Conservation (phyloP, 2,329 filamentous ascomycete genomes). For the Aureobasidium sp. region DNA sequence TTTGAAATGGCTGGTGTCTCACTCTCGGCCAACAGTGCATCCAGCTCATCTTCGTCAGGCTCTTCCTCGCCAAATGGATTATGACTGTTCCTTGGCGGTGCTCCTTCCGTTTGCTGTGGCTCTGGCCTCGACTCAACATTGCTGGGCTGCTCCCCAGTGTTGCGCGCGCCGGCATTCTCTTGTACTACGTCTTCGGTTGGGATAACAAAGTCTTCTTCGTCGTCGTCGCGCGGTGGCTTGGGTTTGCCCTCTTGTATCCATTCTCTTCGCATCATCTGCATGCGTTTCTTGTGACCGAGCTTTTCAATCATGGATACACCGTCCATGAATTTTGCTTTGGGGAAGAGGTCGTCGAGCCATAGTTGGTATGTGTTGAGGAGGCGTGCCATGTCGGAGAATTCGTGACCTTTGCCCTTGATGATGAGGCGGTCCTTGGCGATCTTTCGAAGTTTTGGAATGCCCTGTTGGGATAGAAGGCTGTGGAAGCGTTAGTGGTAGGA, state of each 20-base stretch:
- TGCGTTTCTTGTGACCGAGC: conserved; percentile 71
- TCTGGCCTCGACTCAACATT: background rate
- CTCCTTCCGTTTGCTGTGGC: background rate
- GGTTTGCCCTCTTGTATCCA: conserved; percentile 75
- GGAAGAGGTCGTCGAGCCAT: conserved; percentile 94
- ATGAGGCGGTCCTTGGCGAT: conserved; percentile 61
- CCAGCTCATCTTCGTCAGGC: conserved; percentile 44
- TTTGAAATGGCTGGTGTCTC: conserved; percentile 6
- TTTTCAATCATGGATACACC: conserved; percentile 88
- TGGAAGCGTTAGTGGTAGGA: background rate
- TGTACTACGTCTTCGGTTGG: conserved; percentile 9
- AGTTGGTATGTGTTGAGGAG: conserved; percentile 87
- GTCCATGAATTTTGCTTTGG: conserved; percentile 87
- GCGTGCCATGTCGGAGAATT: conserved; percentile 79
- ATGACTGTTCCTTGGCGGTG: background rate
- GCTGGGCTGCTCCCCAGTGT: background rate
- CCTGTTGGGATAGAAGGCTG: conserved; percentile 71
- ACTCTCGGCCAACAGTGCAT: conserved; percentile 43
- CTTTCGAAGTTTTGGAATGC: conserved; percentile 72
- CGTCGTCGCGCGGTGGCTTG: conserved; percentile 24
- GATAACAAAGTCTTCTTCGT: conserved; percentile 13
- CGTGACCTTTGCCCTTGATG: conserved; percentile 89
- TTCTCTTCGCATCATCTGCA: conserved; percentile 65
- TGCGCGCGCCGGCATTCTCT: background rate
- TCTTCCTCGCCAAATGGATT: conserved; percentile 26